Evolutionary conservation across 1,139 yeast species (phyloP), one percentile per base, ranked within the genome.

Genomic region (Lodderomyces elongisporus): DNA sequence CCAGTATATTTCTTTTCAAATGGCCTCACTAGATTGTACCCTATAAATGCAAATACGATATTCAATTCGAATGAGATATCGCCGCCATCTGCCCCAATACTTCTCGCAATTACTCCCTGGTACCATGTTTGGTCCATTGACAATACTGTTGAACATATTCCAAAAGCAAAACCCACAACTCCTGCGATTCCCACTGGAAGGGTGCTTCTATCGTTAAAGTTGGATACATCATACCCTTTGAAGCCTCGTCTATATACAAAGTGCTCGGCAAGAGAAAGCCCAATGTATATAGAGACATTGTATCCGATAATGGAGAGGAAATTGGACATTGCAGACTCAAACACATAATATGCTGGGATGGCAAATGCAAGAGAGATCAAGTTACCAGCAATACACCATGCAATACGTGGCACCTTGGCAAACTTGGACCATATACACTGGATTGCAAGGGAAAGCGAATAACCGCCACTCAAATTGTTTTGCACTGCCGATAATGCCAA

Each of bases 51-150:
- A 36, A 53, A 49, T 3, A 41, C 43, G 6, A 56, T 48, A 33
- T 54, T 53, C 31, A 58, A 41, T 38, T 54, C 59, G 18, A 53
- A 56, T 1, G 60, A 49, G n/a, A 56, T 47, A 33, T 57, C 62
- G 8, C 26, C 26, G 7, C 26, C 26, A 13, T 24, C 14, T 6
- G 6, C 26, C 18, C 61, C 61, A 18, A 54, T 42, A 25, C 39
- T 45, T 22, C 42, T 41, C 5, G 60, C 53, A 30, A 56, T 49
- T 2, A 55, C 57, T 5, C 61, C 60, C 18, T 41, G 49, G 38
- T 56, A 56, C 61, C 61, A 56, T 1, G 58, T 45, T 38, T 58
- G 62, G 36, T 55, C 41, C 61, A 56, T 57, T 13, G 54, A 46
- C 14, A 56, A 39, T 2, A 55, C 55, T 2, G 60, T 53, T n/a